phyloP scores from a whole-genome alignment of 768 basidiomycete species.

The Calocybe gangraenosa region DNA sequence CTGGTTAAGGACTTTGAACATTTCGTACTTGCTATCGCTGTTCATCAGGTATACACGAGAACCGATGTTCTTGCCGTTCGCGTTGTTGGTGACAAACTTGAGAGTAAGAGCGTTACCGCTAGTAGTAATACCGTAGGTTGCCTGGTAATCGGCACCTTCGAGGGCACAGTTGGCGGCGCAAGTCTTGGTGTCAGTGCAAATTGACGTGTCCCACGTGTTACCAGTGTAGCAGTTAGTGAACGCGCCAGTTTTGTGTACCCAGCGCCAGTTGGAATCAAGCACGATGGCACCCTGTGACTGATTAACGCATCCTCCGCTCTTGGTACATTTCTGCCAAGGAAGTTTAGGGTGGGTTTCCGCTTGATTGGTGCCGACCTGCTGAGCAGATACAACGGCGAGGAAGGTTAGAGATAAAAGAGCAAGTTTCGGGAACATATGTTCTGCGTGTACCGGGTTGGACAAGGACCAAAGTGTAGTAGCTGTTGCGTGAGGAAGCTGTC shows the following conservation, averaged over 20 bases:
- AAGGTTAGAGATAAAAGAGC: conserved; percentile 24
- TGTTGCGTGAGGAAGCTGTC: too few relatives aligned
- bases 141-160: conserved; percentile 42
- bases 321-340: conserved; percentile 41
- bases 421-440: conserved; percentile 20
- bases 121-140: conserved; percentile 47
- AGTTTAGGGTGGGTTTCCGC: conserved; percentile 44
- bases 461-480: not conserved
- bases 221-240: conserved; percentile 48
- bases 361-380: conserved; percentile 17
- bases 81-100: conserved; percentile 39
- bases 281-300: conserved; percentile 31
- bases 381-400: conserved; percentile 28
- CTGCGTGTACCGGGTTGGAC: conserved; percentile 1
- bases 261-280: conserved; percentile 57
- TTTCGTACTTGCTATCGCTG: conserved; percentile 1
- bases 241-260: conserved; percentile 24
- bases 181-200: conserved; percentile 42
- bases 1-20: not conserved
- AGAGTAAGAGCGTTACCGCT: conserved; percentile 41
- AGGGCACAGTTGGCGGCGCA: conserved; percentile 41
- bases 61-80: conserved; percentile 32
- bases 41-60: conserved; percentile 10
- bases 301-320: conserved; percentile 33
- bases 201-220: conserved; percentile 44